Evolutionary conservation across 2,329 filamentous ascomycete species (phyloP).

Genomic region (Cladosporium velox): DNA sequence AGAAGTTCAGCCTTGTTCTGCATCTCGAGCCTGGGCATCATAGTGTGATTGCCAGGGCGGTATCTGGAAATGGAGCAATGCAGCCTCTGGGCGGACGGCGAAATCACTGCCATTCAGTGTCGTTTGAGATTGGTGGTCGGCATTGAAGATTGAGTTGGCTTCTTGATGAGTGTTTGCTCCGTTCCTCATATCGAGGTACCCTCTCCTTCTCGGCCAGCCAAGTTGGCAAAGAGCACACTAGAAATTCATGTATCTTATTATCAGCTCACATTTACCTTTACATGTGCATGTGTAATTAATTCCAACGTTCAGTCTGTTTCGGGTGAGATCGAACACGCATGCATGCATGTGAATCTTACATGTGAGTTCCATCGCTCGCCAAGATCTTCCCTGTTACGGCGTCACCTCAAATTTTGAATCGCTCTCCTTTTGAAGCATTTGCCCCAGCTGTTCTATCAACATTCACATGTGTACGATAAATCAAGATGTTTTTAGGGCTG

Average conservation of each 20-base stretch:
- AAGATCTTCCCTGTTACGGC: not conserved
- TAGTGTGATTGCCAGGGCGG: slow-evolving; percentile 25
- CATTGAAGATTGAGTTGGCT: not conserved
- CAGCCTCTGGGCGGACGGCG: slow-evolving; percentile 30
- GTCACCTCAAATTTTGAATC: not conserved
- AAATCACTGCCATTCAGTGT: slow-evolving; percentile 32
- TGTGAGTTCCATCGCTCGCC: not conserved
- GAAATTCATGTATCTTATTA: too few species aligned
- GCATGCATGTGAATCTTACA: not conserved
- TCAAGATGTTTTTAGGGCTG: not conserved
- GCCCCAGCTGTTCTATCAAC: not conserved
- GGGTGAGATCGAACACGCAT: too few species aligned
- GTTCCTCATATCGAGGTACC: too few species aligned
- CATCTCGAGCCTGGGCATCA: slow-evolving; percentile 16
- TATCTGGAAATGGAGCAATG: slow-evolving; percentile 18
- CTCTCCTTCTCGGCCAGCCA: too few species aligned
- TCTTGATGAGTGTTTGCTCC: not conserved
- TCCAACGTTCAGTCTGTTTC: too few species aligned
- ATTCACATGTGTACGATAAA: not conserved
- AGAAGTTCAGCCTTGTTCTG: slow-evolving; percentile 21
- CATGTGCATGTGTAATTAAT: too few species aligned
- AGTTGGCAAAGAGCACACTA: too few species aligned
- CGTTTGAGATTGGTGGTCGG: slow-evolving; percentile 18
- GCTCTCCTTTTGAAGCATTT: not conserved
- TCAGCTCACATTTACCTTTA: too few species aligned